A percentile compares a stretch with the other conserved stretches of the same genome.
Evolutionary conservation across 306 rosid species (phyloP).

Genomic region (Begonia masoniana): DNA sequence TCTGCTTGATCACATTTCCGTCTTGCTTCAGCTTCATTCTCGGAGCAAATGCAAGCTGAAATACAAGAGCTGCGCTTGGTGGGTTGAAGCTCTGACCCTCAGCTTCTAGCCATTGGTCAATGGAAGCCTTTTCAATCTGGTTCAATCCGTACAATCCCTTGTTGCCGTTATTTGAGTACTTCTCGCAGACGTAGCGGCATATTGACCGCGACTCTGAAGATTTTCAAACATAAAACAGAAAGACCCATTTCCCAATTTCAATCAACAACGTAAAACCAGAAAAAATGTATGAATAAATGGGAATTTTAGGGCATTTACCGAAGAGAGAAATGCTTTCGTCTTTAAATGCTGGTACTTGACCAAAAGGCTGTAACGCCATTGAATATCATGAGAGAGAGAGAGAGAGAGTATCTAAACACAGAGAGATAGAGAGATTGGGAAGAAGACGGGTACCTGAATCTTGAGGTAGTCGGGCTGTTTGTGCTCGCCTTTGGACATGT

Average conservation of each 20-base stretch:
- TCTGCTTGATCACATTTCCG: constrained; percentile 31
- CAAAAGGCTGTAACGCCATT: constrained; percentile 45
- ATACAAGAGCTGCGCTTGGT: constrained; percentile 44
- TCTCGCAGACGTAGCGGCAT: constrained; percentile 78
- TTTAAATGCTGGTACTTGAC: constrained; percentile 84
- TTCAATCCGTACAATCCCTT: constrained; percentile 46
- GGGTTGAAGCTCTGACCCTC: constrained; percentile 78
- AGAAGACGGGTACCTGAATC: constrained; percentile 32
- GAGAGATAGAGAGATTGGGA: not conserved
- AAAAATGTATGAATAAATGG: not conserved
- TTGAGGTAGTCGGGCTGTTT: constrained; percentile 53
- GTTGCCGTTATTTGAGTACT: constrained; percentile 41
- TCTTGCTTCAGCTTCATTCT: constrained; percentile 65
- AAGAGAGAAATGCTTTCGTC: constrained; percentile 51
- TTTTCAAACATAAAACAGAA: not conserved
- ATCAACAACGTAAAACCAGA: not conserved
- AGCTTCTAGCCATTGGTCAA: constrained; percentile 82
- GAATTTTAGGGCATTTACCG: constrained; percentile 21
- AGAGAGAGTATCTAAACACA: not conserved
- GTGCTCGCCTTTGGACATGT: constrained; percentile 84
- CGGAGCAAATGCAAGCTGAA: constrained; percentile 79
- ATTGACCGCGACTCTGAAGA: constrained; percentile 64
- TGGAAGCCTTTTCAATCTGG: constrained; percentile 52
- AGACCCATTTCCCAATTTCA: not conserved
- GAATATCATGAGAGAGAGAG: not conserved